Conservation (phyloP, 805 yeast genomes). For the Teunomyces lycoperdinae region DNA sequence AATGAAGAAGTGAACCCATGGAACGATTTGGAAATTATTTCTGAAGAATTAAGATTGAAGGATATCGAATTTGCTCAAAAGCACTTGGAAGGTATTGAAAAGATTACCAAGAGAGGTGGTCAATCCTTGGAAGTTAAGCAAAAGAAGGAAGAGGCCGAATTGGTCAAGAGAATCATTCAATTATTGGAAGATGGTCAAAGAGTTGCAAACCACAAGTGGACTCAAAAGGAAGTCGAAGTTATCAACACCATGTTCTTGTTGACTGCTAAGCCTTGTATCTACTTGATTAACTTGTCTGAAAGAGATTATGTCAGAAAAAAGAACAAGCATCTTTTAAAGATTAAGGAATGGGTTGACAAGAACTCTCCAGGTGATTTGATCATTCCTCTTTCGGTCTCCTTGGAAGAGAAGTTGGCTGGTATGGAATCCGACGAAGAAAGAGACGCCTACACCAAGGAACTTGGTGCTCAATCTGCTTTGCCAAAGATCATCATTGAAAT, state of each 20-base stretch:
- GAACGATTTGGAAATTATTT: conserved; percentile 89
- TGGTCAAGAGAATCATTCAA: conserved; percentile 70
- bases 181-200: conserved; percentile 82
- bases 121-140: conserved; percentile 86
- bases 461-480: conserved; percentile 75
- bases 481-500: conserved; percentile 83
- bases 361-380: conserved; percentile 82
- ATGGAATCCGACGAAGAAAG: conserved; percentile 84
- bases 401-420: conserved; percentile 87
- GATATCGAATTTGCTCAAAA: conserved; percentile 93
- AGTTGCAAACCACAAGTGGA: conserved; percentile 85
- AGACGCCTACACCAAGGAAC: conserved; percentile 67
- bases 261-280: conserved; percentile 94
- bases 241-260: conserved; percentile 83
- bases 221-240: conserved; percentile 84
- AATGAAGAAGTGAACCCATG: conserved; percentile 91
- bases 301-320: conserved; percentile 82
- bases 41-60: conserved; percentile 88
- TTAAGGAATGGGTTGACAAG: conserved; percentile 87
- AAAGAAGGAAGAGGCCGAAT: conserved; percentile 79
- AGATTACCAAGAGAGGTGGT: conserved; percentile 82
- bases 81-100: conserved; percentile 72
- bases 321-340: conserved; percentile 79
- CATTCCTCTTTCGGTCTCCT: conserved; percentile 88
- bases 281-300: conserved; percentile 86